Conservation (phyloP, 2,329 filamentous ascomycete genomes). For the Nemania sp. region DNA sequence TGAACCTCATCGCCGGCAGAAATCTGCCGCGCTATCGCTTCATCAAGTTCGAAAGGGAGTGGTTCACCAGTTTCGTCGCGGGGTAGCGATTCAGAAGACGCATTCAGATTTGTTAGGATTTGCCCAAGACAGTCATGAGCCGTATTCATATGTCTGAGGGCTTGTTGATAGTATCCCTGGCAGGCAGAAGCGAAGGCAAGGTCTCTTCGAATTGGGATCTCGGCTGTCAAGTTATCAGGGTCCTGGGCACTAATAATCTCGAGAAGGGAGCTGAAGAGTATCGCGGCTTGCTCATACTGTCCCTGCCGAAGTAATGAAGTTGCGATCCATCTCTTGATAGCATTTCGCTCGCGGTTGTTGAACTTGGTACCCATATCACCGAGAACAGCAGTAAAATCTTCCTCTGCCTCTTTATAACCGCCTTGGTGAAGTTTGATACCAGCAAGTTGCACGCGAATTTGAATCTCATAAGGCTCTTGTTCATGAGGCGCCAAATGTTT, state of each 20-base stretch:
- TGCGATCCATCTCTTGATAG: conserved; percentile 1
- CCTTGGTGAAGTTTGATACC: neutral
- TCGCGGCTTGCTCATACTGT: neutral
- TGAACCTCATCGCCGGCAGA: neutral
- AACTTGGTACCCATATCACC: neutral
- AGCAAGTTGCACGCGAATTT: neutral
- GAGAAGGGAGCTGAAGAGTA: neutral
- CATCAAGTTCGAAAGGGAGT: neutral
- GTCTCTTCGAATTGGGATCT: neutral
- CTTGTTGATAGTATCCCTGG: neutral
- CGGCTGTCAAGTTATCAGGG: neutral
- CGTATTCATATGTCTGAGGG: neutral
- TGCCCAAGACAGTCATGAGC: neutral
- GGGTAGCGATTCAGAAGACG: neutral
- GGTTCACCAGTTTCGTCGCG: neutral
- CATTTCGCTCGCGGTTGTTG: neutral
- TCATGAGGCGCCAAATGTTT: neutral
- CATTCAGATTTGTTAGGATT: neutral
- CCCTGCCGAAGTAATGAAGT: neutral
- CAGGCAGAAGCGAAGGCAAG: neutral
- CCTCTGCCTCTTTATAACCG: neutral
- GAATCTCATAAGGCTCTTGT: neutral
- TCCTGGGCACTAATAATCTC: neutral
- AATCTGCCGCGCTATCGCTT: no score
- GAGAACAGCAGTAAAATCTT: neutral